Evolutionary conservation across 1,284 basidiomycete genomes (phyloP).

Genomic region (Caloboletus inedulis): DNA sequence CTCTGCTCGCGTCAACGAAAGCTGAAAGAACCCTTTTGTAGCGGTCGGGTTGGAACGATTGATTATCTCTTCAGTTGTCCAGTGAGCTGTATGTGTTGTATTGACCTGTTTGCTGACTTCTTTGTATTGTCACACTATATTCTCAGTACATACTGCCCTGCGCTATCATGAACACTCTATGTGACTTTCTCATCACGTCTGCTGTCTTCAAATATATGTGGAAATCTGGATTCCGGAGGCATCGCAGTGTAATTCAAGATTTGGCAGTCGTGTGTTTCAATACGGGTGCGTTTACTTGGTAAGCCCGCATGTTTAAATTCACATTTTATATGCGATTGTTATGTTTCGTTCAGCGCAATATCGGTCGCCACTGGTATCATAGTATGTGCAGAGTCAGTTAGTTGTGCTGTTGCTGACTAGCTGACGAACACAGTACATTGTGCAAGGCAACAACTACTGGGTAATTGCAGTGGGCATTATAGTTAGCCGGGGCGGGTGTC

Average conservation of each 20-base stretch:
- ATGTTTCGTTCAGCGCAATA: not conserved
- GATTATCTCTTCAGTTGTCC: not conserved
- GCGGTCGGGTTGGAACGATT: constrained; percentile 3
- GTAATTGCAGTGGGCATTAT: not conserved
- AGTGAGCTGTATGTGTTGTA: constrained; percentile 1
- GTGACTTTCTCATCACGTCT: constrained; percentile 11
- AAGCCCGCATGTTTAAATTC: not conserved
- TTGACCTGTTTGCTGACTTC: not conserved
- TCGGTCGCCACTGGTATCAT: constrained; percentile 2
- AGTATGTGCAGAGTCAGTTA: constrained; percentile 13
- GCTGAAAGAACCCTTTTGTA: not conserved
- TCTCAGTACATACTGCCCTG: constrained; percentile 6
- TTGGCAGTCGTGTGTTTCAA: constrained; percentile 15
- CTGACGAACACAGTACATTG: constrained; percentile 2
- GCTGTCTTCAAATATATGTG: constrained; percentile 11
- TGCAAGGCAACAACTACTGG: constrained; percentile 1
- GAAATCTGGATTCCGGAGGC: constrained; percentile 14
- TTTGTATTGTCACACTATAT: too few species aligned
- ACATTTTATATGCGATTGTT: not conserved
- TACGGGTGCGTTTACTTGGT: constrained; percentile 18
- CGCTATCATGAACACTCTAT: not conserved
- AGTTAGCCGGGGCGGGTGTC: constrained; percentile 2
- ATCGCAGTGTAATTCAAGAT: constrained; percentile 12
- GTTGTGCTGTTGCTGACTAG: not conserved
- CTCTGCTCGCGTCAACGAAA: not conserved